Evolutionary conservation across 495 filamentous ascomycete species (phyloP).

Genomic region (Xylaria cubensis): DNA sequence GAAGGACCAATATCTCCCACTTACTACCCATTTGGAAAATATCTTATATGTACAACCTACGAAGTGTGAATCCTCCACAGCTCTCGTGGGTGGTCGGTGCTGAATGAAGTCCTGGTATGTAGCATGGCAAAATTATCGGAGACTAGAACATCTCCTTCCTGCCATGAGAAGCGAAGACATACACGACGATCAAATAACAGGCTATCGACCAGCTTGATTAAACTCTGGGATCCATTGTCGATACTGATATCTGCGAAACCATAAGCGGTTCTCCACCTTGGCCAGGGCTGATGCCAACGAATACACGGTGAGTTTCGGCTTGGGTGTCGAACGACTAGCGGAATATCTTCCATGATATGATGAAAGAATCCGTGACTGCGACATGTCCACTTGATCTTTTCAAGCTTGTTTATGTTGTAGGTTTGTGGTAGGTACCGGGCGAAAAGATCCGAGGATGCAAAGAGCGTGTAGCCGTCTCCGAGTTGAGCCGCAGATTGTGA

Average conservation of each 20-base stretch:
- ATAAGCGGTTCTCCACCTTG: slow-evolving; percentile 54
- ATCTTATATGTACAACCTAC: neutral
- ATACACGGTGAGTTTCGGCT: slow-evolving; percentile 52
- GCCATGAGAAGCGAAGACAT: slow-evolving; percentile 55
- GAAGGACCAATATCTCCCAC: neutral
- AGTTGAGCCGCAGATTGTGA: neutral
- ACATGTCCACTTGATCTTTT: slow-evolving; percentile 20
- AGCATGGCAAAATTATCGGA: slow-evolving; percentile 52
- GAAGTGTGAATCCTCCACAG: slow-evolving; percentile 3
- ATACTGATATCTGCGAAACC: slow-evolving; percentile 54
- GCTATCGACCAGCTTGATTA: slow-evolving; percentile 41
- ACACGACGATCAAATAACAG: slow-evolving; percentile 60
- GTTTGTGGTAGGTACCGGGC: slow-evolving; percentile 17
- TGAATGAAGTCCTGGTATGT: slow-evolving; percentile 3
- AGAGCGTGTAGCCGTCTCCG: neutral
- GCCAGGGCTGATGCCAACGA: slow-evolving; percentile 64
- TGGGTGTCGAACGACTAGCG: slow-evolving; percentile 58
- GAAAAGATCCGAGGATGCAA: slow-evolving; percentile 20
- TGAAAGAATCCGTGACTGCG: neutral
- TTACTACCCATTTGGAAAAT: neutral
- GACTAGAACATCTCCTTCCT: slow-evolving; percentile 62
- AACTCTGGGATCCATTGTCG: slow-evolving; percentile 43
- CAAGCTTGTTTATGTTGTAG: slow-evolving; percentile 14
- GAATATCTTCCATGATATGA: slow-evolving; percentile 38
- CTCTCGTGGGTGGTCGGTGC: neutral